phyloP scores from a whole-genome alignment of 73 alveolate species.

The Chromera velia region DNA sequence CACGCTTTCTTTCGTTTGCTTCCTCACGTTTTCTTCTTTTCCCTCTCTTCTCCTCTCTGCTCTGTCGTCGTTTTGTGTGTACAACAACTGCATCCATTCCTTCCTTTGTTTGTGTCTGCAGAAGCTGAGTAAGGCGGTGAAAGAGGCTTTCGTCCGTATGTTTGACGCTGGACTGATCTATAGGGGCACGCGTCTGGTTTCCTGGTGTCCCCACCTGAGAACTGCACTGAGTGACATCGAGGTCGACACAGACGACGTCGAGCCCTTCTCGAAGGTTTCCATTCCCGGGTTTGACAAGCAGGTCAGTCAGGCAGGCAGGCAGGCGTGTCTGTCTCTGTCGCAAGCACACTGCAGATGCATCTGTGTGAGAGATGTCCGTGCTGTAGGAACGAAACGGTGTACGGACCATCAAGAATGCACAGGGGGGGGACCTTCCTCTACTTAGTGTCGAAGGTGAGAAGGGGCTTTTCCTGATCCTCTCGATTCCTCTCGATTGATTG shows the following conservation, averaged over 20 bases:
- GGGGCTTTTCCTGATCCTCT: too few species aligned
- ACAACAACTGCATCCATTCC: slow-evolving; percentile 75
- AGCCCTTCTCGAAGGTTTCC: neutral
- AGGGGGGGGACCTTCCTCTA: too few species aligned
- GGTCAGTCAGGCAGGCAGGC: too few species aligned
- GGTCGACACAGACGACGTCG: slow-evolving; percentile 25
- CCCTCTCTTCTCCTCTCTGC: slow-evolving; percentile 85
- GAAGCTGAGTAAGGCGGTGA: neutral
- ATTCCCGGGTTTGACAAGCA: neutral
- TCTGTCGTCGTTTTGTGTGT: neutral
- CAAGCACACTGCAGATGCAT: slow-evolving; percentile 29
- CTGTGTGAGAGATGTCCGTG: neutral
- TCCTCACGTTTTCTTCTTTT: too few species aligned
- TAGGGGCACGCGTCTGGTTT: slow-evolving; percentile 80
- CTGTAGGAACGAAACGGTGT: too few species aligned
- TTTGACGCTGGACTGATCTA: slow-evolving; percentile 81
- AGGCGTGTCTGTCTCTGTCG: slow-evolving; percentile 32
- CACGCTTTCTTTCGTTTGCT: too few species aligned
- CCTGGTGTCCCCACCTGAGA: slow-evolving; percentile 49
- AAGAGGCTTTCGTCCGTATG: slow-evolving; percentile 78
- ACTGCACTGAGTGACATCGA: slow-evolving; percentile 36
- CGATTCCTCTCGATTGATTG: too few species aligned
- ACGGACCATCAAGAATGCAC: too few species aligned
- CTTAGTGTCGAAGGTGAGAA: too few species aligned
- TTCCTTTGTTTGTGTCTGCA: too few species aligned